Evolutionary conservation across 176 grass and related monocot genomes (phyloP), one percentile per base, ranked within the genome.

Genomic region (Oryza rufipogon): DNA sequence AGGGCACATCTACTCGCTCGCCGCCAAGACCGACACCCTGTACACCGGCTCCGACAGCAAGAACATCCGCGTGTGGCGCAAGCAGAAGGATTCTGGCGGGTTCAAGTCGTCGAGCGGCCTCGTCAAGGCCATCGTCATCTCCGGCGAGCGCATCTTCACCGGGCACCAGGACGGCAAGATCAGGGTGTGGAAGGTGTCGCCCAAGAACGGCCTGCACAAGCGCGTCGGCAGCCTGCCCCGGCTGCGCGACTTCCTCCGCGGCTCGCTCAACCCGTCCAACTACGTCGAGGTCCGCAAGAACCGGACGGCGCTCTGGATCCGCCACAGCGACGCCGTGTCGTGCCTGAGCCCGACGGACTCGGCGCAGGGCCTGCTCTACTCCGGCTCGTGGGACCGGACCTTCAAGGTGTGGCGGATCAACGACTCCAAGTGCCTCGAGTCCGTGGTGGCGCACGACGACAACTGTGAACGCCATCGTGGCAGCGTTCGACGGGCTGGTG

Each of bases 161-260:
- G 96, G 96, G 17, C 96, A 98, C 81, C 96, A 98, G 83, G 96
- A 98, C 78, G 96, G 96, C 9, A 98, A 98, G 87, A 91, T 98
- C 83, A 26, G 96, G 32, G 91, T 98, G 77, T 98, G 93, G 96
- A 92, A 91, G 77, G 89, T 88, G 28, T 95, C 93, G 16, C 87
- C 85, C 20, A 98, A 98, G 83, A 93, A 95, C 52, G 81, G 87
- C 17, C 69, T 88, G 71, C 87, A 95, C 96, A 95, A 98, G 85
- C 91, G 96, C 56, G 81, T 98, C 17, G 93, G 96, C 39, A 95
- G 91, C 69, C 85, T 98, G 71, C 93, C 96, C 11, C 91, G 90
- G 54, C 95, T 97, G 60, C 91, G 92, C 60, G 95, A 97, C 74
- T 88, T 97, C 83, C 51, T 97, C 9, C 92, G 95, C 65, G 87